phyloP scores from a whole-genome alignment of 345 rosid species.

The Populus ilicifolia region DNA sequence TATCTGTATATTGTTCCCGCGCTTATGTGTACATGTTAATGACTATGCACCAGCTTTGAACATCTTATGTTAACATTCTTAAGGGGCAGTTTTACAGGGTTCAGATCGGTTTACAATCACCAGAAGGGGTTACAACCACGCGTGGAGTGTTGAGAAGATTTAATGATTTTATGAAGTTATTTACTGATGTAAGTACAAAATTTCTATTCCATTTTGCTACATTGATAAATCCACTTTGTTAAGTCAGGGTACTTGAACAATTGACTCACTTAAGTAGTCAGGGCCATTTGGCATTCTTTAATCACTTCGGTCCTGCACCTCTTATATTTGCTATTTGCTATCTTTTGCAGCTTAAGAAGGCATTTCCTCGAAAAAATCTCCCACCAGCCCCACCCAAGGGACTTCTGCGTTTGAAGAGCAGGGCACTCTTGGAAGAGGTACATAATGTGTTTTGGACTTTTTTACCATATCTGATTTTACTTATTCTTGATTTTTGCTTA shows the following conservation, averaged over 20 bases:
- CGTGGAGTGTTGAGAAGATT: slow-evolving; percentile 83
- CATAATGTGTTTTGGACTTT: slow-evolving; percentile 17
- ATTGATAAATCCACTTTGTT: not conserved
- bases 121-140: slow-evolving; percentile 69
- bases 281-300: not conserved
- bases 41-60: not conserved
- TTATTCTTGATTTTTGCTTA: not conserved
- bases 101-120: slow-evolving; percentile 87
- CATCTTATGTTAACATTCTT: slow-evolving; percentile 42
- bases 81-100: slow-evolving; percentile 97
- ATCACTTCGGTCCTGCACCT: not conserved
- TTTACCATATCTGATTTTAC: not conserved
- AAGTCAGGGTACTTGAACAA: not conserved
- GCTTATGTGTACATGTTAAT: not conserved
- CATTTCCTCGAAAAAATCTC: slow-evolving; percentile 68
- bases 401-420: slow-evolving; percentile 78
- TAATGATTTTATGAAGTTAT: slow-evolving; percentile 86
- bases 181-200: slow-evolving; percentile 59
- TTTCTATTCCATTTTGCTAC: slow-evolving; percentile 3
- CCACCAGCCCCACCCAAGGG: slow-evolving; percentile 98
- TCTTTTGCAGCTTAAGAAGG: slow-evolving; percentile 65
- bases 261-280: no score
- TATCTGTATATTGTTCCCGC: not conserved
- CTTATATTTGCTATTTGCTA: slow-evolving; percentile 18
- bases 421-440: slow-evolving; percentile 95